Conservation (phyloP, 73 alveolate species). For the Paramecium sexaurelia region DNA sequence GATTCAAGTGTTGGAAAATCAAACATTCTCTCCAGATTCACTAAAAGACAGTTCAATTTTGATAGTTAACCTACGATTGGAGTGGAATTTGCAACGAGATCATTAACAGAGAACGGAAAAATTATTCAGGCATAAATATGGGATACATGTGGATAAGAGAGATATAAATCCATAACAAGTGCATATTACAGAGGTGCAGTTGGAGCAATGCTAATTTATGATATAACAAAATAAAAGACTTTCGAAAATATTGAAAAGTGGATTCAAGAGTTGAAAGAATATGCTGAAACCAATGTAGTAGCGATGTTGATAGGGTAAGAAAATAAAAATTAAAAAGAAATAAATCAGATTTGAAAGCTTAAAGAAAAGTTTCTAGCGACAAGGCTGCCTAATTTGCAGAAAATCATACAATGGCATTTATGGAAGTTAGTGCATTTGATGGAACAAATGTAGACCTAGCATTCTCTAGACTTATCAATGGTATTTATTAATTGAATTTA, state of each 20-base stretch:
- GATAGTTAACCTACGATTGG: slow-evolving; percentile 90
- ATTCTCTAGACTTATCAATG: slow-evolving; percentile 70
- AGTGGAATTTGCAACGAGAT: slow-evolving; percentile 91
- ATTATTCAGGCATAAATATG: slow-evolving; percentile 86
- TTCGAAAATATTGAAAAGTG: slow-evolving; percentile 81
- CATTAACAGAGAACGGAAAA: slow-evolving; percentile 75
- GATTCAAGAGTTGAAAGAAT: slow-evolving; percentile 78
- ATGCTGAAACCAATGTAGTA: slow-evolving; percentile 73
- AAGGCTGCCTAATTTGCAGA: slow-evolving; percentile 75
- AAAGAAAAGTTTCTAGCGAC: slow-evolving; percentile 66
- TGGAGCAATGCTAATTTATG: slow-evolving; percentile 82
- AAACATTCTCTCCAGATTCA: slow-evolving; percentile 80
- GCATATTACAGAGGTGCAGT: slow-evolving; percentile 87
- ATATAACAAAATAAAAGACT: slow-evolving; percentile 71
- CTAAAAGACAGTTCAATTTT: slow-evolving; percentile 75
- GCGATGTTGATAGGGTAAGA: slow-evolving; percentile 62
- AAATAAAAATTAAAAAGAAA: slow-evolving; percentile 56
- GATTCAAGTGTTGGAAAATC: slow-evolving; percentile 93
- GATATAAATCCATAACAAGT: slow-evolving; percentile 84
- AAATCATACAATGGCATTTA: slow-evolving; percentile 72
- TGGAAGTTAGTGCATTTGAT: slow-evolving; percentile 78
- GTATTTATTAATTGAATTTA: slow-evolving; percentile 42
- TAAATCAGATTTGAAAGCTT: slow-evolving; percentile 73
- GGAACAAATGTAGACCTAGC: slow-evolving; percentile 75
- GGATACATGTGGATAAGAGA: slow-evolving; percentile 90